A percentile compares a stretch with the other conserved stretches of the same genome.
Evolutionary conservation across 768 basidiomycete genomes (phyloP).

Genomic region (Termitomyces sp.): DNA sequence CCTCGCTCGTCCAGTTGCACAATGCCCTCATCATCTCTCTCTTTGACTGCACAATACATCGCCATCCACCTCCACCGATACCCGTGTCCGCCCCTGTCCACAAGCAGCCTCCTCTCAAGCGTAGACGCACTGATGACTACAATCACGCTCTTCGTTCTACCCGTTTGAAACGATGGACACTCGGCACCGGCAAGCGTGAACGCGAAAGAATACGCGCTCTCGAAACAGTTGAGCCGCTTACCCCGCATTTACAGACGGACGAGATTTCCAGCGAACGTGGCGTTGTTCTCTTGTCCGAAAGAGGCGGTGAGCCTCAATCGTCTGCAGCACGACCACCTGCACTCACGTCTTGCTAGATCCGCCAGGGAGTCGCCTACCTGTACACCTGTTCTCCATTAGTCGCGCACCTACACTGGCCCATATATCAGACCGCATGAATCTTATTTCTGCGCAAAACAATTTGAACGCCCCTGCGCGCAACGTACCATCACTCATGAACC

Average conservation of each 20-base stretch:
- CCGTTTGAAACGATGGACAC: conserved; percentile 70
- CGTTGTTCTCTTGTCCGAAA: conserved; percentile 58
- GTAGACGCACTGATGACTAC: conserved; percentile 55
- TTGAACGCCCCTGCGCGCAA: conserved; percentile 55
- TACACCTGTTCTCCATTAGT: conserved; percentile 73
- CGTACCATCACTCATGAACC: conserved; percentile 67
- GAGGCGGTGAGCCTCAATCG: conserved; percentile 49
- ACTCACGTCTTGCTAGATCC: conserved; percentile 40
- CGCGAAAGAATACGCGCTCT: conserved; percentile 64
- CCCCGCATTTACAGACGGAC: conserved; percentile 49
- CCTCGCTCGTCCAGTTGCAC: conserved; percentile 72
- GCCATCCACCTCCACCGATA: conserved; percentile 16
- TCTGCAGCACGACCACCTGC: neutral
- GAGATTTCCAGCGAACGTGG: conserved; percentile 72
- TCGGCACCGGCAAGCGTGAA: conserved; percentile 70
- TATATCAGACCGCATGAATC: conserved; percentile 74
- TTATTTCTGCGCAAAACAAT: conserved; percentile 78
- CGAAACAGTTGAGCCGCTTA: conserved; percentile 34
- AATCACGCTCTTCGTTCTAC: conserved; percentile 54
- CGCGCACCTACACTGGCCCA: conserved; percentile 74
- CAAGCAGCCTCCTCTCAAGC: conserved; percentile 64
- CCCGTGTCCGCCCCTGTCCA: conserved; percentile 33
- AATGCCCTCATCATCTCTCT: conserved; percentile 82
- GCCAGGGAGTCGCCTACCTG: conserved; percentile 65
- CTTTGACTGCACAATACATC: conserved; percentile 63